A percentile compares a stretch with the other conserved stretches of the same genome.
phyloP scores from a whole-genome alignment of 345 rosid genomes.

The Bruguiera sexangula region DNA sequence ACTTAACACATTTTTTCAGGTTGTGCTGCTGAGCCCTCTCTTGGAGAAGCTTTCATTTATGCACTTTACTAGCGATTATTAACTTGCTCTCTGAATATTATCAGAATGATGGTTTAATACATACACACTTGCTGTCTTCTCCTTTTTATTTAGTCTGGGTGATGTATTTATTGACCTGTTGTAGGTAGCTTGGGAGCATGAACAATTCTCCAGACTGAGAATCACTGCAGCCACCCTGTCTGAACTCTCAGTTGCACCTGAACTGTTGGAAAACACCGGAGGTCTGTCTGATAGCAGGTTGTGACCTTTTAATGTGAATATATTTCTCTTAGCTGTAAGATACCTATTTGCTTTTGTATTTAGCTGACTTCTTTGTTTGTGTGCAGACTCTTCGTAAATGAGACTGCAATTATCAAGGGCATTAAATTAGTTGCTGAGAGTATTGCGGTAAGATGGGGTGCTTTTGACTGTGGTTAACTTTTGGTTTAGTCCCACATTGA shows the following conservation, averaged over 20 bases:
- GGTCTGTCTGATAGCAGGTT: slow-evolving; percentile 83
- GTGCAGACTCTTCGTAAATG: slow-evolving; percentile 62
- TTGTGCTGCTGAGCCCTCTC: background rate
- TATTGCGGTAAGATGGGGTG: slow-evolving; percentile 62
- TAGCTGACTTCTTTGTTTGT: slow-evolving; percentile 25
- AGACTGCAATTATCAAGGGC: slow-evolving; percentile 59
- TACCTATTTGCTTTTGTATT: background rate
- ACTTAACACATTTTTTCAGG: background rate
- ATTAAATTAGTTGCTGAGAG: slow-evolving; percentile 89
- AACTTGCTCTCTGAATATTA: background rate
- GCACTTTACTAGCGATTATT: background rate
- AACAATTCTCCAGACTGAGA: slow-evolving; percentile 92
- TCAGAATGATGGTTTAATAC: background rate
- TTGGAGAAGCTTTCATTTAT: background rate
- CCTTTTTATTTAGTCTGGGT: slow-evolving; percentile 23
- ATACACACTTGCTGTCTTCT: slow-evolving; percentile 1
- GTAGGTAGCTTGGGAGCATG: slow-evolving; percentile 99
- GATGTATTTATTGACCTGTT: slow-evolving; percentile 35
- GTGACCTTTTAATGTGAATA: slow-evolving; percentile 10
- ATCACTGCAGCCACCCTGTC: slow-evolving; percentile 95
- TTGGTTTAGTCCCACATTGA: background rate
- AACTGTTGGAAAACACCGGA: slow-evolving; percentile 69
- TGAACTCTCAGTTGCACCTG: slow-evolving; percentile 69
- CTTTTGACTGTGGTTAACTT: background rate
- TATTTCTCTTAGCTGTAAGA: background rate